Percentiles rank a stretch among this genome's conserved stretches.
phyloP scores from a whole-genome alignment of 768 basidiomycete species.

The Rhizopogon roseolus region DNA sequence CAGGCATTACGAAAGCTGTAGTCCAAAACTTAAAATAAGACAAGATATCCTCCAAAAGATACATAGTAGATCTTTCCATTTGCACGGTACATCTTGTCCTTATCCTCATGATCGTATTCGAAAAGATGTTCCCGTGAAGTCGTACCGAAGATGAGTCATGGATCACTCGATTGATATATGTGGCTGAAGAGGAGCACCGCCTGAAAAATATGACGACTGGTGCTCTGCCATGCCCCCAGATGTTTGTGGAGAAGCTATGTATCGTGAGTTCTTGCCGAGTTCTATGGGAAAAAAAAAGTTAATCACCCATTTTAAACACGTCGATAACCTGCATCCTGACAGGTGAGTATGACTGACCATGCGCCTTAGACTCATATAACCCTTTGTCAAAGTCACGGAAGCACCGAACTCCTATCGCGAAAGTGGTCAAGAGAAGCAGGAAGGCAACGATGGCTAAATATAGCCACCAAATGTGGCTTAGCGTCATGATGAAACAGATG shows the following conservation, averaged over 20 bases:
- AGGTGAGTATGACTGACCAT: conserved; percentile 53
- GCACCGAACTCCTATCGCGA: conserved; percentile 72
- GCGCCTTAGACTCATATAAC: conserved; percentile 65
- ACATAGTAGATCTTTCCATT: background rate
- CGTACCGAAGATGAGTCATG: background rate
- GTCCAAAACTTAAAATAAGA: conserved; percentile 16
- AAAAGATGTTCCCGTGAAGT: conserved; percentile 2
- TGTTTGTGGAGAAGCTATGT: conserved; percentile 33
- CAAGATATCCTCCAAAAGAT: background rate
- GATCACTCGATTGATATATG: conserved; percentile 76
- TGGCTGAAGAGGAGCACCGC: conserved; percentile 50
- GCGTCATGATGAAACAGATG: background rate
- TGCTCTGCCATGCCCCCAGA: conserved; percentile 42
- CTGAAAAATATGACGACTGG: conserved; percentile 39
- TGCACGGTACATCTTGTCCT: background rate
- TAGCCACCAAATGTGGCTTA: background rate
- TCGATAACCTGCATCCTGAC: conserved; percentile 20
- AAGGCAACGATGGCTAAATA: conserved; percentile 68
- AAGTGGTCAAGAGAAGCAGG: conserved; percentile 67
- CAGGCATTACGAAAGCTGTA: conserved; percentile 13
- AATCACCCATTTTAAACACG: conserved; percentile 32
- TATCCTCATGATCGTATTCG: conserved; percentile 2
- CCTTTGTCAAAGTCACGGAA: conserved; percentile 82
- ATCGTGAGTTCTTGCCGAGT: conserved; percentile 41
- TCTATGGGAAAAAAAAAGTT: conserved; percentile 32